phyloP scores from a whole-genome alignment of 1,139 yeast genomes.

The Yamadazyma triangularis region DNA sequence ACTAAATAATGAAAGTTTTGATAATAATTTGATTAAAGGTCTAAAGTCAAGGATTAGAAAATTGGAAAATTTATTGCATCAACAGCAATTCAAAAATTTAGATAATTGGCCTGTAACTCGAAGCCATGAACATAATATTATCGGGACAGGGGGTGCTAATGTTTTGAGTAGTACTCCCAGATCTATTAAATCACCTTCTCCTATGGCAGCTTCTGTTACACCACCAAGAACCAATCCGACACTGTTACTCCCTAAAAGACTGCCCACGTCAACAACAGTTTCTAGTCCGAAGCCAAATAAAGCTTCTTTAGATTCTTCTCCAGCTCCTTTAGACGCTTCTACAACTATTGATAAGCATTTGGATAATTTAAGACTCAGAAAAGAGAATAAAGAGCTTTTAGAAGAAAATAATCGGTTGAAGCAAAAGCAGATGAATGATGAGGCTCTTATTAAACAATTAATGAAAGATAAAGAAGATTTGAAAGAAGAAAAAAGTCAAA shows the following conservation, averaged over 20 bases:
- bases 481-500: too few relatives aligned
- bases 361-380: conserved; percentile 36
- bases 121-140: conserved; percentile 3
- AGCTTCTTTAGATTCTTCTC: conserved; percentile 1
- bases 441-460: conserved; percentile 1
- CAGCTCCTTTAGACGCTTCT: conserved; percentile 27
- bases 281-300: not conserved
- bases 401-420: conserved; percentile 9
- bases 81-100: conserved; percentile 55
- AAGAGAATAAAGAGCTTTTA: conserved; percentile 21
- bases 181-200: not conserved
- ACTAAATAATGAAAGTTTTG: conserved; percentile 23
- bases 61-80: conserved; percentile 63
- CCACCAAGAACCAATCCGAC: not conserved
- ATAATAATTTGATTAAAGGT: conserved; percentile 45
- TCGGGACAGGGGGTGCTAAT: conserved; percentile 4
- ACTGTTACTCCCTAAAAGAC: not conserved
- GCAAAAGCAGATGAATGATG: conserved; percentile 2
- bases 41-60: conserved; percentile 58
- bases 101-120: conserved; percentile 52
- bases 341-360: conserved; percentile 40
- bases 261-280: not conserved
- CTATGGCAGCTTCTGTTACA: not conserved
- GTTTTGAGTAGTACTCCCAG: conserved; percentile 1
- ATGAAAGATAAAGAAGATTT: not conserved